Base-by-base conservation (phyloP, 768 basidiomycete species). In the Suillus subaureus region DNA sequence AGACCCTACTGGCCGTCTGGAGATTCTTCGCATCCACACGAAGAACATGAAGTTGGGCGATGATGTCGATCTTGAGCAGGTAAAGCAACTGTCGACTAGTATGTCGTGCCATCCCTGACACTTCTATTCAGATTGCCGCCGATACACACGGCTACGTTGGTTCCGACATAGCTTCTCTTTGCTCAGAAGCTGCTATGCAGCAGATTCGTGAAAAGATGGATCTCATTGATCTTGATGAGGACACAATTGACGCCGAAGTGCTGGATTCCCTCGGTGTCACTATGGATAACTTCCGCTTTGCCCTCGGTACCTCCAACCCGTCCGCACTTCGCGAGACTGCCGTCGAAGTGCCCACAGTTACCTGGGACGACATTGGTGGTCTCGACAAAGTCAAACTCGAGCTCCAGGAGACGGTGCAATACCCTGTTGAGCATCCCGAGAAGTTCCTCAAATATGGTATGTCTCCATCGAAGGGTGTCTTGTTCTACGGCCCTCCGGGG, bases 381-480 rank as follows among this genome's bases (percentile, higher is more conserved):
- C 88, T 99, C 80, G 96, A 97, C 66, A 99, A 99, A 80, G 97
- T 99, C 91, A 99, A 99, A 83, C 89, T 87, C 81, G 97, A 99
- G 81, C 85, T 99, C 62, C 97, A 99, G 77, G 97, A 99, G 82
- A 99, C 97, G 13, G 97, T 99, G 1, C 97, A 99, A 77, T 99
- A 99, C 84, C 97, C 97, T 61, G 97, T 99, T 79, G 97, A 99
- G 80, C 97, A 99, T 77, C 97, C 97, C 67, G 97, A 99, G 78
- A 99, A 99, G 84, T 99, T 99, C 95, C 85, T 99, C 91, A 99
- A 99, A 84, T 99, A 99, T 74, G 97, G 97, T 71, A 99, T 99
- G 97, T 95, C 94, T 33, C 97, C 97, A 6, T 97, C 95, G 40
- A 99, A 99, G 84, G 97, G 97, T 89, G 97, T 99, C 55, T 80